Conservation (phyloP, 139 green algal species). For the Penium margaritaceum region DNA sequence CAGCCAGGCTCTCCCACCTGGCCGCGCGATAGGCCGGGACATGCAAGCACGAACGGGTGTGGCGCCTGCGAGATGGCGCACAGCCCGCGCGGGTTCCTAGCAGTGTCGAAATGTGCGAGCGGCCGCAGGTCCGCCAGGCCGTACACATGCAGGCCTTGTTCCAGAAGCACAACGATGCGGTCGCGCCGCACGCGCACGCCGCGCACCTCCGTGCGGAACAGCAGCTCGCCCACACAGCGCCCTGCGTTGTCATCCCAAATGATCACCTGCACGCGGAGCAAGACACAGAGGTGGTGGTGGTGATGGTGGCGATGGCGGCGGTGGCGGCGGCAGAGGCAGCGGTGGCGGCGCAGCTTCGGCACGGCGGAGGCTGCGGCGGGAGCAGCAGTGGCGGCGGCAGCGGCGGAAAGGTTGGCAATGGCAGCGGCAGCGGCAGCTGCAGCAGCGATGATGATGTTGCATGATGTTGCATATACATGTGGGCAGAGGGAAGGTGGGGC, state of each 20-base stretch:
- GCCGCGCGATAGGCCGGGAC: constrained; percentile 74
- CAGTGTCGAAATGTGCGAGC: constrained; percentile 75
- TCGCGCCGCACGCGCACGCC: constrained; percentile 73
- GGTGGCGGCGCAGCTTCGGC: background rate
- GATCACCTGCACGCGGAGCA: constrained; percentile 78
- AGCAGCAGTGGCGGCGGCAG: background rate
- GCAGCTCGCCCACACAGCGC: constrained; percentile 81
- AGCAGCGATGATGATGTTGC: background rate
- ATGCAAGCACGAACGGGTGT: constrained; percentile 76
- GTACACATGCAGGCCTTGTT: constrained; percentile 77
- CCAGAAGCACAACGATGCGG: constrained; percentile 79
- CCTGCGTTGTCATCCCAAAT: constrained; percentile 89
- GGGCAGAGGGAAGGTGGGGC: no score
- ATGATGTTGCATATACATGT: constrained; percentile 6
- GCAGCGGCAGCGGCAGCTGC: background rate
- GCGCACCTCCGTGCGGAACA: constrained; percentile 72
- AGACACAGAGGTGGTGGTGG: background rate
- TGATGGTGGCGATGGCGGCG: background rate
- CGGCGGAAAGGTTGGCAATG: background rate
- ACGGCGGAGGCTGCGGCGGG: background rate
- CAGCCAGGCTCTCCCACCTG: no score
- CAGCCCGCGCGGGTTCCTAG: constrained; percentile 69
- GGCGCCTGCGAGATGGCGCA: constrained; percentile 65
- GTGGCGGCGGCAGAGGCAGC: background rate
- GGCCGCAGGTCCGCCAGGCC: constrained; percentile 82